Conservation (phyloP, 257 asterid genomes). For the Jaltomata sinuosa region DNA sequence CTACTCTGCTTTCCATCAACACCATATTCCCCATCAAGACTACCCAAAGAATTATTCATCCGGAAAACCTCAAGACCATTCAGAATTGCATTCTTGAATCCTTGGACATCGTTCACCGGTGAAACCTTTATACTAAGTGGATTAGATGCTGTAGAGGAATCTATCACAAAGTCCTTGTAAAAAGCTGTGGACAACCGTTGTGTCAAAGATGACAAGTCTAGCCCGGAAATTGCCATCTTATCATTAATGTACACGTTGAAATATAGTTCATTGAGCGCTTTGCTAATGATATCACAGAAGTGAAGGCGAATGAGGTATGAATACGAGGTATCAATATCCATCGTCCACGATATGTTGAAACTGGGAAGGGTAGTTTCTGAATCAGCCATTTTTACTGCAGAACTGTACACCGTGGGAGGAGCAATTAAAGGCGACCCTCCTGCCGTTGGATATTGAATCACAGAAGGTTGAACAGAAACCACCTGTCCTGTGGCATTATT, state of each 20-base stretch:
- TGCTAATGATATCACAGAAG: slow-evolving; percentile 83
- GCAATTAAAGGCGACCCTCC: slow-evolving; percentile 79
- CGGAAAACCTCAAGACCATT: slow-evolving; percentile 34
- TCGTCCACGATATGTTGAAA: slow-evolving; percentile 73
- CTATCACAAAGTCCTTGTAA: slow-evolving; percentile 32
- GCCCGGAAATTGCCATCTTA: slow-evolving; percentile 37
- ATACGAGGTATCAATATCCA: slow-evolving; percentile 50
- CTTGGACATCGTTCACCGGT: slow-evolving; percentile 26
- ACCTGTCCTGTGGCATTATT: slow-evolving; percentile 28
- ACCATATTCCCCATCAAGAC: slow-evolving; percentile 34
- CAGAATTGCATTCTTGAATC: slow-evolving; percentile 27
- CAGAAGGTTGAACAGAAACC: slow-evolving; percentile 36
- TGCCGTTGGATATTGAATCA: slow-evolving; percentile 47
- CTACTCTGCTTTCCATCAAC: slow-evolving; percentile 15
- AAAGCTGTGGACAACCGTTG: slow-evolving; percentile 20
- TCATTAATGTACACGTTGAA: slow-evolving; percentile 80
- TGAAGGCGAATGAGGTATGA: slow-evolving; percentile 73
- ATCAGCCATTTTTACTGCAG: slow-evolving; percentile 68
- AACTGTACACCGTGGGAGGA: slow-evolving; percentile 67
- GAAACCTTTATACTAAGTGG: slow-evolving; percentile 29
- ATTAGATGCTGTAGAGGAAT: slow-evolving; percentile 17
- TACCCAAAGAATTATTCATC: slow-evolving; percentile 37
- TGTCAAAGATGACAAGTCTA: slow-evolving; percentile 28
- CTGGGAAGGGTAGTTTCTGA: slow-evolving; percentile 51
- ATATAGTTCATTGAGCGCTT: slow-evolving; percentile 61